A percentile compares a stretch with the other conserved stretches of the same genome.
Conservation (phyloP, 306 rosid genomes). For the Rosa multiflora region DNA sequence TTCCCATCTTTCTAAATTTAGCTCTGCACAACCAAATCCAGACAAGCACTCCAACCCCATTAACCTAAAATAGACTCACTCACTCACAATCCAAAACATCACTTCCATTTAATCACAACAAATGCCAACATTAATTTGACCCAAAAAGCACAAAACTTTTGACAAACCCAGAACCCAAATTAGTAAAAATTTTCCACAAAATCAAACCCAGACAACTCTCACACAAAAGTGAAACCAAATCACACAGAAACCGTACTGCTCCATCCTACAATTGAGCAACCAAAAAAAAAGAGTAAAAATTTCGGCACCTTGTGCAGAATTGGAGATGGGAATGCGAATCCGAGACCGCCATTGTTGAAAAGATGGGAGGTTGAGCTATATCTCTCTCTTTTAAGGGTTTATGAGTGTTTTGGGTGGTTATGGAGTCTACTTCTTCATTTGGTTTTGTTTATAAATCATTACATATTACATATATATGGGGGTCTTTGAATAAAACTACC, state of each 20-base stretch:
- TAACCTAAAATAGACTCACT: slow-evolving; percentile 32
- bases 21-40: slow-evolving; percentile 32
- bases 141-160: slow-evolving; percentile 10
- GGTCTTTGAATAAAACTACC: slow-evolving; percentile 25
- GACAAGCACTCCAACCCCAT: slow-evolving; percentile 23
- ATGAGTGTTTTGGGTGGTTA: slow-evolving; percentile 42
- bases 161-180: slow-evolving; percentile 5
- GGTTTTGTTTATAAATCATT: neutral
- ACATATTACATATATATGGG: too few relatives aligned
- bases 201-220: neutral
- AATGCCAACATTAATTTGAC: slow-evolving; percentile 20
- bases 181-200: neutral
- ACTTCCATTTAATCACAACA: neutral
- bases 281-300: neutral
- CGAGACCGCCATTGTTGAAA: neutral
- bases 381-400: neutral
- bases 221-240: neutral
- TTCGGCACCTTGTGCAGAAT: neutral
- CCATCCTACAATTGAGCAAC: neutral
- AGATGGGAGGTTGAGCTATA: neutral
- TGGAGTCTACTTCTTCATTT: slow-evolving; percentile 53
- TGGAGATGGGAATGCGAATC: neutral
- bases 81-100: neutral
- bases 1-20: slow-evolving; percentile 35
- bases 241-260: neutral